Conservation (phyloP, 768 basidiomycete genomes). For the Hypholoma fasciculare region DNA sequence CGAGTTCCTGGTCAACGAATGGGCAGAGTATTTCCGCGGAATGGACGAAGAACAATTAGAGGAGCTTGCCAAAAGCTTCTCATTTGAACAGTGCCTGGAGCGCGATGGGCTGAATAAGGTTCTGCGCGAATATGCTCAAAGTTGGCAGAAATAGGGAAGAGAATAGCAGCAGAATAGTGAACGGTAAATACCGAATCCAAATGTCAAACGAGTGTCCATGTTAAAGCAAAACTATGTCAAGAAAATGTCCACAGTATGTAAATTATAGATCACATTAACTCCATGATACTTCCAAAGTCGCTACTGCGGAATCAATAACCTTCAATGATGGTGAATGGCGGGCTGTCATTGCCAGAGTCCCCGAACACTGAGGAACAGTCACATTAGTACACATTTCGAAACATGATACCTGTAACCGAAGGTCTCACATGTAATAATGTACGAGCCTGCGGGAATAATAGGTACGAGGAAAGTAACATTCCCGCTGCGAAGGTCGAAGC, state of each 20-base stretch:
- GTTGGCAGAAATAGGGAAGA: background rate
- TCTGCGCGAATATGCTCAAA: slow-evolving; percentile 38
- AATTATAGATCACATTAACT: background rate
- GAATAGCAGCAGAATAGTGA: background rate
- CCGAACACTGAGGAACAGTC: slow-evolving; percentile 35
- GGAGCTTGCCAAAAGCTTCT: slow-evolving; percentile 71
- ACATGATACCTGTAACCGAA: background rate
- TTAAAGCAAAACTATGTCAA: background rate
- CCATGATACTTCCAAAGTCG: background rate
- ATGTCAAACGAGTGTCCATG: background rate
- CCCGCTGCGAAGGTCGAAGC: slow-evolving; percentile 37
- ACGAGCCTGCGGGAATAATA: slow-evolving; percentile 29
- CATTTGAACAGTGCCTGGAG: slow-evolving; percentile 68
- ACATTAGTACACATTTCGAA: background rate
- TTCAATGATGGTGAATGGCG: slow-evolving; percentile 31
- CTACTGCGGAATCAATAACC: background rate
- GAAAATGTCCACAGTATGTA: background rate
- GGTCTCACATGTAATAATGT: slow-evolving; percentile 44
- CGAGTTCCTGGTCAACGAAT: slow-evolving; percentile 72
- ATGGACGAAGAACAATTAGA: slow-evolving; percentile 63
- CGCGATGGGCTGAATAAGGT: slow-evolving; percentile 66
- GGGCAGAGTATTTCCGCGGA: slow-evolving; percentile 67
- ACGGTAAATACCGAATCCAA: background rate
- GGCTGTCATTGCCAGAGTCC: slow-evolving; percentile 47
- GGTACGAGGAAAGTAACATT: slow-evolving; percentile 37